A percentile compares a stretch with the other conserved stretches of the same genome.
Conservation (phyloP, 345 rosid genomes). For the Linum lewisii region DNA sequence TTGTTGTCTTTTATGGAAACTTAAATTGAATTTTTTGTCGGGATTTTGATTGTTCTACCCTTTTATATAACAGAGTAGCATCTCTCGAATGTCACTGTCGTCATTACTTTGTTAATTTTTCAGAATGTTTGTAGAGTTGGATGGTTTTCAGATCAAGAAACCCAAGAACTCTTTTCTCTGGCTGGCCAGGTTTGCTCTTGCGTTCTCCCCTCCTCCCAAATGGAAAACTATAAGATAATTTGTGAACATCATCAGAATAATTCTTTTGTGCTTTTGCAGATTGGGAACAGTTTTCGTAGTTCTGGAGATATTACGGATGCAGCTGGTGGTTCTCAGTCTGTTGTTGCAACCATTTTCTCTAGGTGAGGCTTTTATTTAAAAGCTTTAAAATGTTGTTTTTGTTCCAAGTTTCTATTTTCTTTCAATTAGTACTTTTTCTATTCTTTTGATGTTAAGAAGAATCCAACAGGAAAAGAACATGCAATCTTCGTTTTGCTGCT, state of each 20-base stretch:
- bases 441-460: background rate
- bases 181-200: conserved; percentile 50
- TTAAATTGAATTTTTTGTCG: background rate
- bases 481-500: too few relatives aligned
- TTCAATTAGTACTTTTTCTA: background rate
- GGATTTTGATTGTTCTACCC: background rate
- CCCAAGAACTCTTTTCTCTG: conserved; percentile 47
- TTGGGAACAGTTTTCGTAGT: conserved; percentile 45
- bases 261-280: conserved; percentile 34
- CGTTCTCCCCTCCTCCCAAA: background rate
- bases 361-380: conserved; percentile 31
- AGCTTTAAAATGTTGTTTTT: too few relatives aligned
- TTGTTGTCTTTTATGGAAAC: background rate
- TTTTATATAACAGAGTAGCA: too few relatives aligned
- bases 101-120: conserved; percentile 12
- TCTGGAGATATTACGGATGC: conserved; percentile 23
- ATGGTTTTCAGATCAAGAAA: conserved; percentile 63
- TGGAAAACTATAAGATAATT: too few relatives aligned
- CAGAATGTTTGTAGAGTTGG: conserved; percentile 74
- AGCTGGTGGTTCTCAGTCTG: conserved; percentile 20
- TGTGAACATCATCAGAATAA: too few relatives aligned
- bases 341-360: conserved; percentile 37
- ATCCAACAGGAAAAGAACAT: too few relatives aligned
- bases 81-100: background rate
- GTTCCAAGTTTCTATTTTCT: background rate